These are phyloP conservation scores for Boehmeria nivea DNA, from an alignment of 306 rosid species.

Conservation along the genomic window DNA sequence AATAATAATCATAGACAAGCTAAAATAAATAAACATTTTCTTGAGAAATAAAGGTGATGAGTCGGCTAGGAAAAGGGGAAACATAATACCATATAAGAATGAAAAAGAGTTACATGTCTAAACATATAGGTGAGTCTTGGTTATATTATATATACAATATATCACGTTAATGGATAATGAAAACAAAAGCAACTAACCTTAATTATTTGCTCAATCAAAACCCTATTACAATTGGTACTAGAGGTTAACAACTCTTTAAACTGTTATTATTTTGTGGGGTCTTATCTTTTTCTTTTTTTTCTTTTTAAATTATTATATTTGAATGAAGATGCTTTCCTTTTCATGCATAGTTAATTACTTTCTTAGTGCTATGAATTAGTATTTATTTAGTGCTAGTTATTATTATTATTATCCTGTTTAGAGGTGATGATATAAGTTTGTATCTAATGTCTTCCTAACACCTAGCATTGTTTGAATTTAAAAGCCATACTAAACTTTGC, in stretches of 20 bases:
- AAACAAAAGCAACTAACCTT: conserved; percentile 3
- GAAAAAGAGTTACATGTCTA: background rate
- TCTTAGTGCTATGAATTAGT: conserved; percentile 8
- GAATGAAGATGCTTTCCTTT: background rate
- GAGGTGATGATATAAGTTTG: conserved; percentile 11
- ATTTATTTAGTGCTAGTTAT: conserved; percentile 20
- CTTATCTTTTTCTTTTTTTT: background rate
- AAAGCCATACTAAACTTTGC: background rate
- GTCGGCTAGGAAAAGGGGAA: conserved; percentile 2
- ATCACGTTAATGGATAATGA: background rate
- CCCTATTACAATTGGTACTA: conserved; percentile 1
- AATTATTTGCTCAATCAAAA: background rate
- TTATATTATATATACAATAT: background rate
- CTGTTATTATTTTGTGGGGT: background rate
- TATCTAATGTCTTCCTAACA: conserved; percentile 38
- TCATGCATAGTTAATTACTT: background rate
- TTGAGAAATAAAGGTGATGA: background rate
- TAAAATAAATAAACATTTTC: background rate
- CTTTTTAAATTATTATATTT: background rate
- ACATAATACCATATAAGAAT: background rate
- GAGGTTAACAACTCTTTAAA: background rate
- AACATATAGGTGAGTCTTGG: background rate
- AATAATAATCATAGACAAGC: background rate
- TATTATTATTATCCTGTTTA: conserved; percentile 40
- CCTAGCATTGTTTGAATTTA: conserved; percentile 28